Evolutionary conservation across 768 basidiomycete genomes (phyloP).

Genomic region (Tricholoma furcatifolium): DNA sequence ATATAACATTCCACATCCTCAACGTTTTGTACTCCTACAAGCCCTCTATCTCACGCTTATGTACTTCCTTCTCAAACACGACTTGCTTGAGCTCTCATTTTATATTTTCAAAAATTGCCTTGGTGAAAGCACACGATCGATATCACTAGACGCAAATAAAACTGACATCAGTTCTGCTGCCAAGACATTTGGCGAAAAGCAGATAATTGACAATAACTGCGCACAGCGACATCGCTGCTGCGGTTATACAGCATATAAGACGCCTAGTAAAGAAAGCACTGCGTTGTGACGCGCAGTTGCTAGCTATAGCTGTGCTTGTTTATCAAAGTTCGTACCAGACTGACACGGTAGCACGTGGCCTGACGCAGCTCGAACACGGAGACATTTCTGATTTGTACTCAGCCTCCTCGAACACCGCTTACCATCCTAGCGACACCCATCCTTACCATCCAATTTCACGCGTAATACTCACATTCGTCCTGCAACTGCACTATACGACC

Average conservation of each 20-base stretch:
- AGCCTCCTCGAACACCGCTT: background rate
- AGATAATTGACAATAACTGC: no score
- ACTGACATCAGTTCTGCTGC: no score
- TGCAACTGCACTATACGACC: background rate
- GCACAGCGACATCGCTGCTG: no score
- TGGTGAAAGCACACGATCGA: no score
- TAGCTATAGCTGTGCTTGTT: background rate
- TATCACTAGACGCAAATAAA: no score
- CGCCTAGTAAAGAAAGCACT: background rate
- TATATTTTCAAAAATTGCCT: no score
- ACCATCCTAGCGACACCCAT: background rate
- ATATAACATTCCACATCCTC: no score
- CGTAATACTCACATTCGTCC: background rate
- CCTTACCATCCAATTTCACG: background rate
- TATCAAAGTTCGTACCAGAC: background rate
- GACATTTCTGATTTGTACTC: background rate
- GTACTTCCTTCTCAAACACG: background rate
- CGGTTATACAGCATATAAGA: no score
- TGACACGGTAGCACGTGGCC: constrained; percentile 3
- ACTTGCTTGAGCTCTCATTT: background rate
- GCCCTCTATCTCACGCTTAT: background rate
- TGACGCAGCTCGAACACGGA: constrained; percentile 3
- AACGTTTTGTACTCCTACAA: background rate
- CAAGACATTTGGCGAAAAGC: no score
- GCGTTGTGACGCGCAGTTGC: background rate